phyloP scores from a whole-genome alignment of 2,329 filamentous ascomycete genomes.

The Cladosporium halotolerans region DNA sequence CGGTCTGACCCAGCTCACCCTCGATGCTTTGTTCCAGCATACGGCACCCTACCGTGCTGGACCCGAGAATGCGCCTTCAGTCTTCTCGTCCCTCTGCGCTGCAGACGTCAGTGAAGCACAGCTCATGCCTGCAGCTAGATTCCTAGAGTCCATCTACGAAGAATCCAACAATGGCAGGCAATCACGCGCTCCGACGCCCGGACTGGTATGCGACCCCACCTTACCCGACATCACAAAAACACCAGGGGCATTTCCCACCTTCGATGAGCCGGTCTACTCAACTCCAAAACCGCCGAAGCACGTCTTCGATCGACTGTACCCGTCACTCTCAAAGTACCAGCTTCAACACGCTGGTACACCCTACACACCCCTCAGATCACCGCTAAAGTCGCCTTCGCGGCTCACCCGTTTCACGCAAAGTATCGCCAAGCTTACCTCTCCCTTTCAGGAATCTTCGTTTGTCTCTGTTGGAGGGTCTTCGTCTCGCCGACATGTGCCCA shows the following conservation, averaged over 20 bases:
- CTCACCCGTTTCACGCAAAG: conserved; percentile 17
- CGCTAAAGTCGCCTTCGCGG: conserved; percentile 18
- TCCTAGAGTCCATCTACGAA: conserved; percentile 71
- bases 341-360: conserved; percentile 12
- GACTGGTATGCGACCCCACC: conserved; percentile 35
- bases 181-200: conserved; percentile 41
- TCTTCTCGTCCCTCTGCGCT: conserved; percentile 67
- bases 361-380: conserved; percentile 6
- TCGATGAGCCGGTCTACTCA: conserved; percentile 16
- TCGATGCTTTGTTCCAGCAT: conserved; percentile 83
- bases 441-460: conserved; percentile 31
- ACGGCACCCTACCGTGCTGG: conserved; percentile 67
- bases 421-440: conserved; percentile 25
- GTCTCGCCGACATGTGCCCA: conserved; percentile 55
- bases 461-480: conserved; percentile 33
- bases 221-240: conserved; percentile 13
- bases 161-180: conserved; percentile 45
- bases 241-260: conserved; percentile 25
- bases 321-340: conserved; percentile 24
- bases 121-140: conserved; percentile 65
- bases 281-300: conserved; percentile 9
- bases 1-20: conserved; percentile 82
- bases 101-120: conserved; percentile 77
- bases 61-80: conserved; percentile 46
- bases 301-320: conserved; percentile 28